Base-by-base conservation (phyloP, 2,329 filamentous ascomycete species). In the Penicillium sp. region DNA sequence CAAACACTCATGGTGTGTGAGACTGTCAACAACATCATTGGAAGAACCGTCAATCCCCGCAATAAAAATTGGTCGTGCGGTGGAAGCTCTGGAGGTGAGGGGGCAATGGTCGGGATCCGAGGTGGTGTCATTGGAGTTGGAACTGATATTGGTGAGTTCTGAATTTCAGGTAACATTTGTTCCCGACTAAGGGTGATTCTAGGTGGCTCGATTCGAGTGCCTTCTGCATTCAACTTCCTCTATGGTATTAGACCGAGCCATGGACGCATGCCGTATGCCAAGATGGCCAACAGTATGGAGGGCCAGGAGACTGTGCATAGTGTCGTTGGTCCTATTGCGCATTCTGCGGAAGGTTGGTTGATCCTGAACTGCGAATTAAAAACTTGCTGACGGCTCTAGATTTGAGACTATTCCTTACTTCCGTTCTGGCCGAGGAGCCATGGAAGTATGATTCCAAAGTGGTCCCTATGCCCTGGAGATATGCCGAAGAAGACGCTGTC, bases 1-100 rank as follows among this genome's bases (percentile, higher is more conserved):
- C 85, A 83, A 1, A 83, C 83, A 12, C 85, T 87, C 78, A 87
- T 88, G 85, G 85, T 86, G 47, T 80, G 83, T 12, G 85, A 88
- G 65, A 81, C 78, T 1, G 81, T 85, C 15, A 88, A 87, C 70
- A 85, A 86, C 59, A 75, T 82, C 2, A 83, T 84, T 60, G 86
- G 85, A 8, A 76, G 83, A 12, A 86, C 83, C 0, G 65, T 83
- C 21, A 87, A 86, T 63, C 86, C 86, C 0, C 70, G 73, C 6
- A 86, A 86, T 63, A 78, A 82, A 23, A 85, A 86, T 61, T 78
- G 83, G 26, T 87, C 84, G 0, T 80, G 80, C 21, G 86, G 86
- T 10, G 86, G 86, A 9, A 85, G 81, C 34, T 86, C 84, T 0
- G 86, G 86, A 2, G 86, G 86, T 42, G 86, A 89, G 64, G 80